A percentile compares a stretch with the other conserved stretches of the same genome.
These are phyloP conservation scores for Claviceps maximensis DNA, from an alignment of 2,329 filamentous ascomycete genomes.

Conservation along the genomic window DNA sequence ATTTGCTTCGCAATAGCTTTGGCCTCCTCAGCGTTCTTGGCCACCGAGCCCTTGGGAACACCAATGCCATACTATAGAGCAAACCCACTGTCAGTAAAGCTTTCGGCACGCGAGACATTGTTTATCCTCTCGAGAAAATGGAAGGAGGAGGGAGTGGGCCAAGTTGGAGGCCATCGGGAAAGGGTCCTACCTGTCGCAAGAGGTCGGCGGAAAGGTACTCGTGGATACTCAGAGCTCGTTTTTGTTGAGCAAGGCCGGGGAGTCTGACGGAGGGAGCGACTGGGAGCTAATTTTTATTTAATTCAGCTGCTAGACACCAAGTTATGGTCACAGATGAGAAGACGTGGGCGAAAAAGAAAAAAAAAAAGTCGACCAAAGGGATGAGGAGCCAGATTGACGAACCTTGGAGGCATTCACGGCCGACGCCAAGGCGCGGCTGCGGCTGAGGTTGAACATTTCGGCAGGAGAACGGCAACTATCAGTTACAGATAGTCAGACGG, in stretches of 20 bases:
- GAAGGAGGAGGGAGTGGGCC: background rate
- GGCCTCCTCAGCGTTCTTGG: slow-evolving; percentile 71
- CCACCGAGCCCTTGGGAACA: slow-evolving; percentile 81
- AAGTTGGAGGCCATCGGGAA: slow-evolving; percentile 3
- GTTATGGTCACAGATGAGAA: slow-evolving; percentile 3
- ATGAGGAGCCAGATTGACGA: slow-evolving; percentile 19
- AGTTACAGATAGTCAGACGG: slow-evolving; percentile 7
- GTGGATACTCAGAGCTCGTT: slow-evolving; percentile 86
- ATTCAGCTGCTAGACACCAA: slow-evolving; percentile 5
- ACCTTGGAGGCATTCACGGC: slow-evolving; percentile 69
- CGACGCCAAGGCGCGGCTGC: slow-evolving; percentile 68
- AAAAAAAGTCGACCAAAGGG: slow-evolving; percentile 3
- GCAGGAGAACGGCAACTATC: slow-evolving; percentile 9
- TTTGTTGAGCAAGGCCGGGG: slow-evolving; percentile 61
- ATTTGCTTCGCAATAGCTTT: slow-evolving; percentile 85
- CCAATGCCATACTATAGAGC: slow-evolving; percentile 72
- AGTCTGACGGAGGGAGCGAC: slow-evolving; percentile 38
- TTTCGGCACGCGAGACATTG: background rate
- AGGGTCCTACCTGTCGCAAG: slow-evolving; percentile 50
- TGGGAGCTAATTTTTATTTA: slow-evolving; percentile 12
- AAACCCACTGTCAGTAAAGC: slow-evolving; percentile 7
- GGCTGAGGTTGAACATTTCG: slow-evolving; percentile 79
- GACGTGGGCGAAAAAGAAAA: background rate
- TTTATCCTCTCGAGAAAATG: background rate
- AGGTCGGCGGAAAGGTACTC: slow-evolving; percentile 95